phyloP scores from a whole-genome alignment of 129 eudicot genomes.

The Sambucus nigra region DNA sequence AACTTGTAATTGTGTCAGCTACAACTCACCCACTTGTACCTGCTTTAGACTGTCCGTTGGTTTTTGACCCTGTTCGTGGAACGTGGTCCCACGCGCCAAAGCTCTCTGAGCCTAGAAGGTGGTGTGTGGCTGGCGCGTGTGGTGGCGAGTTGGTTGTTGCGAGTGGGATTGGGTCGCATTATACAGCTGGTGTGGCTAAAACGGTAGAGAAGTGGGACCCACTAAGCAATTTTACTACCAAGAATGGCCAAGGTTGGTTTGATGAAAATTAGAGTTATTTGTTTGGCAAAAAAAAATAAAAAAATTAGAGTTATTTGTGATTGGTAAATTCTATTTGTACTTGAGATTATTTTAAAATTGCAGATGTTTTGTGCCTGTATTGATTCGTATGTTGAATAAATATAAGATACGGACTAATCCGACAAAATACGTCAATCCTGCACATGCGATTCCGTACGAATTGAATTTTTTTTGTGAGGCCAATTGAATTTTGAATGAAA shows the following conservation, averaged over 20 bases:
- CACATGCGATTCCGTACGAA: too few relatives aligned
- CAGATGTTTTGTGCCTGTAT: too few relatives aligned
- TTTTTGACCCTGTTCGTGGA: conserved; percentile 38
- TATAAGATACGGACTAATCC: too few relatives aligned
- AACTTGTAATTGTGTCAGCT: conserved; percentile 52
- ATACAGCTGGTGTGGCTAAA: conserved; percentile 40
- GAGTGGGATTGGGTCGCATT: conserved; percentile 70
- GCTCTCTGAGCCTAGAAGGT: conserved; percentile 46
- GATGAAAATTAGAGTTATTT: too few relatives aligned
- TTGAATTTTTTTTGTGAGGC: too few relatives aligned
- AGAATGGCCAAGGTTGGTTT: background rate
- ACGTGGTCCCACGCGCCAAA: conserved; percentile 57
- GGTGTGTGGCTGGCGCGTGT: conserved; percentile 60
- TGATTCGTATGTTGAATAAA: too few relatives aligned
- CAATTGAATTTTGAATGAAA: too few relatives aligned
- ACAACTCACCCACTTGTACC: conserved; percentile 43
- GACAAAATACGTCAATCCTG: too few relatives aligned
- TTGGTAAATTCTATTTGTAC: too few relatives aligned
- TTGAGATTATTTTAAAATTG: too few relatives aligned
- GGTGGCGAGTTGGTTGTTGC: conserved; percentile 44
- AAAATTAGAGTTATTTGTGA: too few relatives aligned
- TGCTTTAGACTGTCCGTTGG: conserved; percentile 49
- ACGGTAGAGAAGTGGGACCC: conserved; percentile 65
- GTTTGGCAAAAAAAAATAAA: too few relatives aligned
- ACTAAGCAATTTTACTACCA: background rate